Conservation (phyloP, 345 rosid genomes). For the Salix arbutifolia region DNA sequence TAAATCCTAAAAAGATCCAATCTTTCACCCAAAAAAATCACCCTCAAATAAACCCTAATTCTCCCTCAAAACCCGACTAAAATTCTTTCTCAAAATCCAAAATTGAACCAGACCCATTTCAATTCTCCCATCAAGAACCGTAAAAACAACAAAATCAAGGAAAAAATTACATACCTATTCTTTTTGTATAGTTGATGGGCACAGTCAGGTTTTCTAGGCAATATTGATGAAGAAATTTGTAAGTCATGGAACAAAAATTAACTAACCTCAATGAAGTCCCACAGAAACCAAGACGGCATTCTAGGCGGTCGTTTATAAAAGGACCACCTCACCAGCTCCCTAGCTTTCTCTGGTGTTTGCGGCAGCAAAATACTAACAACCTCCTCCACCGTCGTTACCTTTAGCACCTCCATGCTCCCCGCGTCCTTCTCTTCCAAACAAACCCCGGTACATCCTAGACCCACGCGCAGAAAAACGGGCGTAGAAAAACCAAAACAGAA, state of each 20-base stretch:
- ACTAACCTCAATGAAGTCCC: conserved; percentile 50
- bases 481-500: too few species aligned
- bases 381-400: conserved; percentile 45
- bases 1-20: too few species aligned
- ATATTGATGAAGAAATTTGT: too few species aligned
- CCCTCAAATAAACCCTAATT: too few species aligned
- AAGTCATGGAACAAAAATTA: too few species aligned
- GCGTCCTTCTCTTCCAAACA: conserved; percentile 74
- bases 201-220: conserved; percentile 32
- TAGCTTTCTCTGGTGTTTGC: conserved; percentile 51
- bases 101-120: too few species aligned
- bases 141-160: too few species aligned
- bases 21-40: too few species aligned
- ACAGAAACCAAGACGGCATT: conserved; percentile 67
- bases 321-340: conserved; percentile 44
- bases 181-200: conserved; percentile 48
- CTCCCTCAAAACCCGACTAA: too few species aligned
- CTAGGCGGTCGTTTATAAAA: conserved; percentile 52
- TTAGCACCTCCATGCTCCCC: conserved; percentile 53
- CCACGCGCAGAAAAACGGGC: conserved; percentile 27
- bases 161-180: conserved; percentile 6
- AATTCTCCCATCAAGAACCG: too few species aligned
- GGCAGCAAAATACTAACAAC: conserved; percentile 56
- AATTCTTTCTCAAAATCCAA: too few species aligned
- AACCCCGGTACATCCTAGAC: conserved; percentile 77